Percentiles rank a stretch among this genome's conserved stretches.
Conservation (phyloP, 2,329 filamentous ascomycete genomes). For the Aspergillus texensis region DNA sequence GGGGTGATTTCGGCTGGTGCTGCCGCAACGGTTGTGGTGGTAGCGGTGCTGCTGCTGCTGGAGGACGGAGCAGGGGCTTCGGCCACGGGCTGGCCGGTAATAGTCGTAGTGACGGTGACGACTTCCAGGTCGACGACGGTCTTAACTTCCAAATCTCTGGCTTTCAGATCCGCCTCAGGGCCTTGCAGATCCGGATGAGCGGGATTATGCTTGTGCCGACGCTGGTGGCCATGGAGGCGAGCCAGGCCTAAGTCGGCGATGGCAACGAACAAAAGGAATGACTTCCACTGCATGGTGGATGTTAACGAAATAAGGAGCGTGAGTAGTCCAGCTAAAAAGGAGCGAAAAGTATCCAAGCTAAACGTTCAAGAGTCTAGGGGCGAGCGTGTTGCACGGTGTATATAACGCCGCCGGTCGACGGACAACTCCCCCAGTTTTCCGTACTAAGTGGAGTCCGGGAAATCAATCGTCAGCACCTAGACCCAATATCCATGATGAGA, state of each 20-base stretch:
- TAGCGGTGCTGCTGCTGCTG: neutral
- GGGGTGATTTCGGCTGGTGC: neutral
- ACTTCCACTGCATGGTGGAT: slow-evolving; percentile 35
- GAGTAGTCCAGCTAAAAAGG: neutral
- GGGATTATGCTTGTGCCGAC: slow-evolving; percentile 28
- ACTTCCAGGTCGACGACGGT: slow-evolving; percentile 21
- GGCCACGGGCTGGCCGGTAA: neutral
- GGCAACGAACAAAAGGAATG: slow-evolving; percentile 28
- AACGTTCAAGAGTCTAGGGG: no score
- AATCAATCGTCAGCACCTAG: slow-evolving; percentile 12
- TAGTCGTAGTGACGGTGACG: slow-evolving; percentile 17
- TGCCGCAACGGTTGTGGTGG: slow-evolving; percentile 3
- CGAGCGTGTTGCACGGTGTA: slow-evolving; percentile 3
- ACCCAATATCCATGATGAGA: neutral
- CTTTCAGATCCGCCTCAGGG: slow-evolving; percentile 14
- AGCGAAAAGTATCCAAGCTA: neutral
- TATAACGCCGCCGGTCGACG: neutral
- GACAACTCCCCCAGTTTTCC: neutral
- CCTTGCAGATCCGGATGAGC: slow-evolving; percentile 13
- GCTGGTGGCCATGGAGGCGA: slow-evolving; percentile 31
- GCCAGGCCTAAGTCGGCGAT: slow-evolving; percentile 29
- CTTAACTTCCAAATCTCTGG: slow-evolving; percentile 10
- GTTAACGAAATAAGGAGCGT: neutral
- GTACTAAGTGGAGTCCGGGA: slow-evolving; percentile 3
- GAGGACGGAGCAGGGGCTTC: neutral